Evolutionary conservation across 1,139 yeast genomes (phyloP).

Genomic region (Debaryomyces psychrophilus): DNA sequence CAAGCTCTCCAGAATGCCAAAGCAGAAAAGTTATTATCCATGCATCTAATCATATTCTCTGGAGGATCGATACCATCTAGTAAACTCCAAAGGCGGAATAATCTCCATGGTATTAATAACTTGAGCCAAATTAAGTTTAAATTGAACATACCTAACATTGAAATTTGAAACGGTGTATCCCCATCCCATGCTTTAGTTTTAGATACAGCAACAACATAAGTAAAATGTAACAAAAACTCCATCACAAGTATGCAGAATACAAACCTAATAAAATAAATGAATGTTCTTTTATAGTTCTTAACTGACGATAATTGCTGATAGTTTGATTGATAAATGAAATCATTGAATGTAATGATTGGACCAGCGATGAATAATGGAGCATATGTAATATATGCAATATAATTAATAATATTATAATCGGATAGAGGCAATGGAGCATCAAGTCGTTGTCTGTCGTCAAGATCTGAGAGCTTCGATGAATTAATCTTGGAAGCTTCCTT

Average conservation of each 20-base stretch:
- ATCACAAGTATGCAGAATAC: conserved; percentile 74
- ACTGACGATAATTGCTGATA: conserved; percentile 43
- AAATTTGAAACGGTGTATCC: conserved; percentile 87
- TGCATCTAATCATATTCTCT: conserved; percentile 96
- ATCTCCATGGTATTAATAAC: conserved; percentile 91
- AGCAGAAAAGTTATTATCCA: conserved; percentile 92
- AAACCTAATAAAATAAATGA: conserved; percentile 68
- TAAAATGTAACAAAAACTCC: conserved; percentile 86
- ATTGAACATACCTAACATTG: conserved; percentile 92
- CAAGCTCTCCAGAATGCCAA: conserved; percentile 97
- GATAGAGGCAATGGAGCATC: conserved; percentile 60
- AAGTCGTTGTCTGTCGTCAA: conserved; percentile 70
- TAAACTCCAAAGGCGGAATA: conserved; percentile 90
- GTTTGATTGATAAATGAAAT: conserved; percentile 73
- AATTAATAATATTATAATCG: conserved; percentile 66
- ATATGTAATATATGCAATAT: conserved; percentile 75
- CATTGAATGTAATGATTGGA: conserved; percentile 91
- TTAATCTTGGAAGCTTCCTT: conserved; percentile 17
- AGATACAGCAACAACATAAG: conserved; percentile 92
- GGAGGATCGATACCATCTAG: conserved; percentile 94
- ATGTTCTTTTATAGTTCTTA: conserved; percentile 51
- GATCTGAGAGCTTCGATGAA: conserved; percentile 20
- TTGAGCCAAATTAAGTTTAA: conserved; percentile 91
- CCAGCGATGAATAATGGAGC: conserved; percentile 95
- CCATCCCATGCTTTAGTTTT: conserved; percentile 88